Evolutionary conservation across 352 stramenopile species (phyloP).

Genomic region (Globisporangium sylvaticum): DNA sequence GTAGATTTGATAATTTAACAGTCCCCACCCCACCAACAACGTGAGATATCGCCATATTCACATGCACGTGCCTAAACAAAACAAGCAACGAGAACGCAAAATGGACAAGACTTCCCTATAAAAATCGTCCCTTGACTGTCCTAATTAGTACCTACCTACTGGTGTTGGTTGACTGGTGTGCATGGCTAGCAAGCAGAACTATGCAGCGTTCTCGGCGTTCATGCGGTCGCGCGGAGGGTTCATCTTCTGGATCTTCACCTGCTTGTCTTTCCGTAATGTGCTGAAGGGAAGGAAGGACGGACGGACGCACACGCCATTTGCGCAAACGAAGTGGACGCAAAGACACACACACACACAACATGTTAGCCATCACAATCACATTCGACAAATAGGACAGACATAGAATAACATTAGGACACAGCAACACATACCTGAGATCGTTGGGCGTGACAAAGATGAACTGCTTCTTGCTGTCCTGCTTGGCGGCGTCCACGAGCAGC

Average conservation of each 20-base stretch:
- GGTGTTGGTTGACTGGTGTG: background rate
- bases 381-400: background rate
- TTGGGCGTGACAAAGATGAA: conserved; percentile 90
- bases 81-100: background rate
- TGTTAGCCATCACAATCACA: background rate
- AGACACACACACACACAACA: conserved; percentile 4
- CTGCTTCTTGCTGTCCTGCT: conserved; percentile 73
- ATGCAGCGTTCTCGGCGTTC: conserved; percentile 30
- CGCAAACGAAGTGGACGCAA: background rate
- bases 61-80: no score
- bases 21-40: background rate
- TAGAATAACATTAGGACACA: background rate
- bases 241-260: conserved; percentile 89
- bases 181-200: background rate
- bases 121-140: background rate
- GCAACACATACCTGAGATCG: conserved; percentile 63
- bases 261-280: conserved; percentile 59
- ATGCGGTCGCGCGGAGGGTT: conserved; percentile 76
- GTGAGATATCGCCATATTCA: background rate
- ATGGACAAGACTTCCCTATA: background rate
- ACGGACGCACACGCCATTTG: background rate
- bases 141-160: conserved; percentile 3
- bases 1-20: conserved; percentile 1
- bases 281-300: conserved; percentile 21
- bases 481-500: conserved; percentile 87